Base-by-base conservation (phyloP, 2,329 filamentous ascomycete genomes). In the Talaromyces sp. region DNA sequence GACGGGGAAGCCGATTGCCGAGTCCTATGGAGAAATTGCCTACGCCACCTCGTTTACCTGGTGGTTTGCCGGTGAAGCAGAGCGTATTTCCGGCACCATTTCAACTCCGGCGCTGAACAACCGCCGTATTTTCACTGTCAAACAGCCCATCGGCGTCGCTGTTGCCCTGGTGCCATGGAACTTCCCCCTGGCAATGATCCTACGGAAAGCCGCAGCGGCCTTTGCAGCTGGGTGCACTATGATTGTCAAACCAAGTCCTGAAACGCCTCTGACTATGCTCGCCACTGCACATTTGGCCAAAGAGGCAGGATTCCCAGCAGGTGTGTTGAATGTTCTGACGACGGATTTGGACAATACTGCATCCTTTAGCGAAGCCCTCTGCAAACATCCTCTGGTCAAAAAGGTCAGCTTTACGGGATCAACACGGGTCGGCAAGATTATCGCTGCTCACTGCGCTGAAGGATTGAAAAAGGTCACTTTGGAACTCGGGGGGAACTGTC, bases 131-230 rank as follows among this genome's bases (percentile, higher is more conserved):
- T 84, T 88, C 66, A 95, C 90, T 0, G 77, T 91, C 70, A 92
- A 90, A 77, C 89, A 96, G 75, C 91, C 91, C 0, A 85, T 96
- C 17, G 91, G 91, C 58, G 91, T 96, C 14, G 90, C 88, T 69
- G 91, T 88, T 2, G 78, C 95, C 56, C 91, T 96, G 64, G 92
- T 90, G 10, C 91, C 91, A 74, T 95, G 91, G 91, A 96, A 96
- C 77, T 96, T 96, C 69, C 89, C 89, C 13, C 85, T 87, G 2
- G 88, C 88, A 55, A 91, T 91, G 88, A 85, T 90, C 65, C 66
- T 71, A 32, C 65, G 73, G 10, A 75, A 75, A 54, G 68, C 69
- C 11, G 71, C 66, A 13, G 68, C 72, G 24, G 74, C 75, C 2
- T 66, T 77, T 17, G 75, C 74, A 4, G 73, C 74, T 4, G 75